Conservation (phyloP, 129 eudicot genomes). For the Chrysanthemum seticuspe region DNA sequence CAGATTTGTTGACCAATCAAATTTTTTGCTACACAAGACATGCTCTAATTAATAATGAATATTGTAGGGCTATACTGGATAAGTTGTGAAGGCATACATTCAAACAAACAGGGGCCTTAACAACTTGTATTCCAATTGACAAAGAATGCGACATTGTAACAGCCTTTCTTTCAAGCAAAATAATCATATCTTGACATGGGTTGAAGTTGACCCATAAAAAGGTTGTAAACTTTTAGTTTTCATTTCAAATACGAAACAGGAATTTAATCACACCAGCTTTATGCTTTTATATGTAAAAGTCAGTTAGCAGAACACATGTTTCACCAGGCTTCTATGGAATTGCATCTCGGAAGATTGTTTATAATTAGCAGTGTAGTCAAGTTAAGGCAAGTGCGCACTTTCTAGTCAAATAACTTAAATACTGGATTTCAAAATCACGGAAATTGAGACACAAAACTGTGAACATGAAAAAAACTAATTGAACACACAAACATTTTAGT, state of each 20-base stretch:
- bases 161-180: conserved; percentile 28
- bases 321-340: too few species aligned
- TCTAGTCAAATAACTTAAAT: too few species aligned
- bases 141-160: conserved; percentile 33
- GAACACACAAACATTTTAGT: too few species aligned
- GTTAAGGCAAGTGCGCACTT: too few species aligned
- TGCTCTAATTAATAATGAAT: conserved; percentile 7
- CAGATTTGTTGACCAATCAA: conserved; percentile 13
- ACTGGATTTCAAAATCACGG: too few species aligned
- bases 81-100: conserved; percentile 36
- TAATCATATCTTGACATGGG: conserved; percentile 17
- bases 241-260: neutral
- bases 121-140: conserved; percentile 21
- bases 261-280: neutral
- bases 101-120: conserved; percentile 31
- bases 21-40: neutral
- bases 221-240: neutral
- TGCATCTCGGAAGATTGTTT: too few species aligned
- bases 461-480: too few species aligned
- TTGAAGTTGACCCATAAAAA: neutral
- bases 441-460: too few species aligned
- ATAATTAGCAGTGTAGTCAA: too few species aligned
- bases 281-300: too few species aligned
- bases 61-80: conserved; percentile 22
- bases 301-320: too few species aligned